Evolutionary conservation across 306 rosid species (phyloP).

Genomic region (Cucumis hystrix): DNA sequence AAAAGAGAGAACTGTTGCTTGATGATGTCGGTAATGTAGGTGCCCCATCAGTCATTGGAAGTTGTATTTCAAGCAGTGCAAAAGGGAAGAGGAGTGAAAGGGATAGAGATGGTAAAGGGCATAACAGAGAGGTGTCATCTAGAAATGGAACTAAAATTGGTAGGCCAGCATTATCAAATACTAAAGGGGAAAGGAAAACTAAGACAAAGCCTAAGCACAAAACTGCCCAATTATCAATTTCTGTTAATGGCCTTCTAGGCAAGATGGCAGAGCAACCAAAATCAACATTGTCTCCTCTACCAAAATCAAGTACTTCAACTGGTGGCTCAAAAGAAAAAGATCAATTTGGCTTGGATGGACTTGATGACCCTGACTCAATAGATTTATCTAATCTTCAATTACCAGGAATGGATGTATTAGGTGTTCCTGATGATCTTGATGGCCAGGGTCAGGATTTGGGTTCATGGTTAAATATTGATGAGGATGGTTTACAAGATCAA

Average conservation of each 20-base stretch:
- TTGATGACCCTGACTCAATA: constrained; percentile 66
- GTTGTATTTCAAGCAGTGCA: constrained; percentile 70
- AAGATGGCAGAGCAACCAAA: constrained; percentile 75
- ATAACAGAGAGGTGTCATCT: constrained; percentile 66
- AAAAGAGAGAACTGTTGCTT: constrained; percentile 88
- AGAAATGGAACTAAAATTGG: constrained; percentile 89
- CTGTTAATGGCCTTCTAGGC: constrained; percentile 86
- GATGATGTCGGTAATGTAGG: constrained; percentile 70
- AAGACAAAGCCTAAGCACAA: constrained; percentile 96
- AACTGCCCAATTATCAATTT: constrained; percentile 81
- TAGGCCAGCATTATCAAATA: constrained; percentile 60
- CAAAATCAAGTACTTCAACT: constrained; percentile 40
- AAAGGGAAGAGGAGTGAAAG: constrained; percentile 98
- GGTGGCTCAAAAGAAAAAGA: constrained; percentile 50
- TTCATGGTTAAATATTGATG: constrained; percentile 96
- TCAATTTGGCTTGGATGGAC: constrained; percentile 42
- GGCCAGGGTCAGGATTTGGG: constrained; percentile 88
- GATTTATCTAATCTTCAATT: constrained; percentile 79
- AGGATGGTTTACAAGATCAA: constrained; percentile 75
- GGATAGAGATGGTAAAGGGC: constrained; percentile 96
- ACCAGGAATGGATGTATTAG: constrained; percentile 87
- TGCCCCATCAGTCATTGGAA: constrained; percentile 54
- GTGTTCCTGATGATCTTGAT: constrained; percentile 66
- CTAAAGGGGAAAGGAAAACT: constrained; percentile 81
- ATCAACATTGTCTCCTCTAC: constrained; percentile 43